Evolutionary conservation across 1,284 basidiomycete genomes (phyloP), one percentile per base, ranked within the genome.

Genomic region (Jaminaea rosea): DNA sequence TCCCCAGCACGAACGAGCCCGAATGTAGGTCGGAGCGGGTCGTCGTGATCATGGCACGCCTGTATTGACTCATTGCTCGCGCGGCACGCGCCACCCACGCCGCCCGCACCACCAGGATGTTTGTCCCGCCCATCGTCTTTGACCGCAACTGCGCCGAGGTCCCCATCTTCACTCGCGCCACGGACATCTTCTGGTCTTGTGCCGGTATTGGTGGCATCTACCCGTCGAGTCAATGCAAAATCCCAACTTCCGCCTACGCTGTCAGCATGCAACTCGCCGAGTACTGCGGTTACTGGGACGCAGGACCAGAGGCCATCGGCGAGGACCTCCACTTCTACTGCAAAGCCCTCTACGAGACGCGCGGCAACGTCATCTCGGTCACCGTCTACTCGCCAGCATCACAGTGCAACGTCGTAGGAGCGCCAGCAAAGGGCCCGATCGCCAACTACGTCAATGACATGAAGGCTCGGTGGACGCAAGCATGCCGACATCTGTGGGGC

Each of bases 291-390:
- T 73, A 70, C 55, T 69, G 69, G 63, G 72, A 74, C 53, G 59
- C 68, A 24, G 72, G 72, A 26, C 63, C 67, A 26, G 57, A 66
- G 49, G 63, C 67, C 28, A 73, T 74, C 48, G 72, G 72, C 26
- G 72, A 74, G 53, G 72, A 74, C 59, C 70, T 74, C 64, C 72
- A 74, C 62, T 72, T 72, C 63, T 67, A 58, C 58, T 56, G 63
- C 56, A 74, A 73, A 54, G 69, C 66, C 36, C 55, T 68, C 17
- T 68, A 72, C 53, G 68, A 68, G 24, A 74, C 72, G 27, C 56
- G 58, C 36, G 70, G 70, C n/a, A 62, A 67, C 46, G 58, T 72
- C 46, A 56, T 65, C 32, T 57, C 63, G 21, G 63, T 68, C 39
- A 74, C 72, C 28, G 65, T 74, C 50, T 74, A 72, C 51, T 70